These are phyloP conservation scores for Sporothrix brunneoviolacea DNA, from an alignment of 2,329 filamentous ascomycete species.

Conservation along the genomic window DNA sequence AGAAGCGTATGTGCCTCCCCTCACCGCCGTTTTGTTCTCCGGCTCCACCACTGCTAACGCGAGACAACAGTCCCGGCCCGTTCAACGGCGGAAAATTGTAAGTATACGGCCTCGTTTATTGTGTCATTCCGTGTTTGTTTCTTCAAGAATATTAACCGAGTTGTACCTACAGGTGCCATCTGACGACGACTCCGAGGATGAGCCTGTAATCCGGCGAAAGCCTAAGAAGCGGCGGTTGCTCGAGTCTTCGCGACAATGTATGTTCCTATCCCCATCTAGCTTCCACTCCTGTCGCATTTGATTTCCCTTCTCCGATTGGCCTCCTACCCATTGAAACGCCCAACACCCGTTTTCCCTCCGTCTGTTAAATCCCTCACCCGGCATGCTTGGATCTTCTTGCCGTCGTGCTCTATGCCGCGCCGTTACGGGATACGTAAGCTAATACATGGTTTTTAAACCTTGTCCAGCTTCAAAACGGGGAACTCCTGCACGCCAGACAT, in stretches of 20 bases:
- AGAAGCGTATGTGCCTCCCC: constrained; percentile 63
- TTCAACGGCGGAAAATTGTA: constrained; percentile 53
- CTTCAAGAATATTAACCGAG: constrained; percentile 4
- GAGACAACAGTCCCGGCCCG: constrained; percentile 44
- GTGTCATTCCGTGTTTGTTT: background rate
- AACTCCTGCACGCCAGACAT: constrained; percentile 48
- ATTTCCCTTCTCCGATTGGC: no score
- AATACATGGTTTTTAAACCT: background rate
- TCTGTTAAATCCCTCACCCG: background rate
- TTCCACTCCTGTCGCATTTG: no score
- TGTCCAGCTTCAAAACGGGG: constrained; percentile 52
- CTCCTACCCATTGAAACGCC: no score
- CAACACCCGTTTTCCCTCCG: background rate
- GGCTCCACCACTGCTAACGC: constrained; percentile 26
- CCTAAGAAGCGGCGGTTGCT: constrained; percentile 60
- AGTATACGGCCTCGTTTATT: constrained; percentile 21
- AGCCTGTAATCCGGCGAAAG: constrained; percentile 49
- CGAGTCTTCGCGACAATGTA: constrained; percentile 18
- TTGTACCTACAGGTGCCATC: constrained; percentile 11
- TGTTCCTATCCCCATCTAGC: background rate
- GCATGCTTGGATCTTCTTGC: background rate
- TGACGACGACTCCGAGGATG: constrained; percentile 43
- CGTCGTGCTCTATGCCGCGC: background rate
- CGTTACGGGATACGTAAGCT: no score
- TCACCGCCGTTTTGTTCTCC: constrained; percentile 6